phyloP scores from a whole-genome alignment of 192 early-diverging fungal genomes.

The Umbelopsis ramanniana region DNA sequence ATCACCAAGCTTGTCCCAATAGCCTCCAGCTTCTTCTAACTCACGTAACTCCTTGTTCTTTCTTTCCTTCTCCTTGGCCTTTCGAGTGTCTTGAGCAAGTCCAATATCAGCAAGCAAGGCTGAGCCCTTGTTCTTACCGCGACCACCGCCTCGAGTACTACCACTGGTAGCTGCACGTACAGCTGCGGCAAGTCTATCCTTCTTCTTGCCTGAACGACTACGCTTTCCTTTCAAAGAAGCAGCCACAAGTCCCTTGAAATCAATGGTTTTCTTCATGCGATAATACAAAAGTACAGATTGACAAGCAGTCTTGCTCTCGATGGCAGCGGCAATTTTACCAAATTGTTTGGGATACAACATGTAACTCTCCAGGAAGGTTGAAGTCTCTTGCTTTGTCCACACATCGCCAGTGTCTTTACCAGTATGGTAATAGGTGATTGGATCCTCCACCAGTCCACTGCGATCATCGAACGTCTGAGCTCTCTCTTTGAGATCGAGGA shows the following conservation, averaged over 20 bases:
- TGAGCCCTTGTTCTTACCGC: slow-evolving; percentile 44
- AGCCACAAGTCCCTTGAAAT: slow-evolving; percentile 68
- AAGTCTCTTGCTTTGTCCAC: slow-evolving; percentile 70
- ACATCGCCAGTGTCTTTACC: slow-evolving; percentile 56
- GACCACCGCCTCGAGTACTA: slow-evolving; percentile 35
- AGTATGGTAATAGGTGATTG: slow-evolving; percentile 64
- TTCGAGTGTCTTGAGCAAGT: slow-evolving; percentile 48
- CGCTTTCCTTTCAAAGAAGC: slow-evolving; percentile 41
- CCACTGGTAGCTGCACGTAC: slow-evolving; percentile 45
- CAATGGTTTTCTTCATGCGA: slow-evolving; percentile 74
- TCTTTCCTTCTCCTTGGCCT: slow-evolving; percentile 45
- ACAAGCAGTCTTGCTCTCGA: slow-evolving; percentile 67
- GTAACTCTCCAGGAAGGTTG: slow-evolving; percentile 68
- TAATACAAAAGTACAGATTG: slow-evolving; percentile 82
- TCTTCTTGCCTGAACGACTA: slow-evolving; percentile 56
- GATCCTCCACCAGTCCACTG: slow-evolving; percentile 62
- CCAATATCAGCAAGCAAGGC: slow-evolving; percentile 58
- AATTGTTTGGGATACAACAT: slow-evolving; percentile 77
- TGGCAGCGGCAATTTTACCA: slow-evolving; percentile 66
- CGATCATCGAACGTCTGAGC: slow-evolving; percentile 60
- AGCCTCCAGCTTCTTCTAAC: slow-evolving; percentile 46
- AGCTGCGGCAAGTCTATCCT: slow-evolving; percentile 37
- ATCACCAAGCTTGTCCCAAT: slow-evolving; percentile 42
- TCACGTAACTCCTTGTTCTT: slow-evolving; percentile 53
- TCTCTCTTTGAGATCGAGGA: slow-evolving; percentile 60